A percentile compares a stretch with the other conserved stretches of the same genome.
Evolutionary conservation across 768 basidiomycete genomes (phyloP).

Genomic region (Suillus subalutaceus): DNA sequence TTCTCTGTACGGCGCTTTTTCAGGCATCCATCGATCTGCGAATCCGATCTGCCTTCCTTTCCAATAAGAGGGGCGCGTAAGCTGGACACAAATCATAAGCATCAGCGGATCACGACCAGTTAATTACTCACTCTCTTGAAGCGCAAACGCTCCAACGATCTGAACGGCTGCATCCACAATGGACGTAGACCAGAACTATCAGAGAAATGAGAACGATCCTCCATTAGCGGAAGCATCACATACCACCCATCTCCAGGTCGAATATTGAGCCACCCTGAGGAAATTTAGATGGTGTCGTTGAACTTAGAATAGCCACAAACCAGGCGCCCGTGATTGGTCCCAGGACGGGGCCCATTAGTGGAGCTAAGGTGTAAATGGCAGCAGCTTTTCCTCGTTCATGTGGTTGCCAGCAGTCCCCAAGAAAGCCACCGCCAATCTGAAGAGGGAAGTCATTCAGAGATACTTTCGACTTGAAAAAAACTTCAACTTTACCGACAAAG

Average conservation of each 20-base stretch:
- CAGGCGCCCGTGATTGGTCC: constrained; percentile 68
- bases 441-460: background rate
- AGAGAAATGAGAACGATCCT: background rate
- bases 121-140: constrained; percentile 60
- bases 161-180: constrained; percentile 61
- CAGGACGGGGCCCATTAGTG: constrained; percentile 64
- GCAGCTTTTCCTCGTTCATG: constrained; percentile 69
- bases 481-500: too few species aligned
- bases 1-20: constrained; percentile 41
- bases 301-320: constrained; percentile 27
- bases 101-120: constrained; percentile 20
- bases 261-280: constrained; percentile 52
- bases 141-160: constrained; percentile 53
- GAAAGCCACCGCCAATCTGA: constrained; percentile 66
- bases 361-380: constrained; percentile 67
- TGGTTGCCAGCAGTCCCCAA: constrained; percentile 62
- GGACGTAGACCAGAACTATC: constrained; percentile 67
- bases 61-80: constrained; percentile 37
- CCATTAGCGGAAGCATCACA: constrained; percentile 20
- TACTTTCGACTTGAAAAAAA: background rate
- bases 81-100: constrained; percentile 16
- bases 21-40: constrained; percentile 46
- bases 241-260: constrained; percentile 77
- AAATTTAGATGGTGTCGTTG: background rate
- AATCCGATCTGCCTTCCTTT: constrained; percentile 53